These are phyloP conservation scores for Auxenochlorella pyrenoidosa DNA, from an alignment of 139 green algal species.

Conservation along the genomic window DNA sequence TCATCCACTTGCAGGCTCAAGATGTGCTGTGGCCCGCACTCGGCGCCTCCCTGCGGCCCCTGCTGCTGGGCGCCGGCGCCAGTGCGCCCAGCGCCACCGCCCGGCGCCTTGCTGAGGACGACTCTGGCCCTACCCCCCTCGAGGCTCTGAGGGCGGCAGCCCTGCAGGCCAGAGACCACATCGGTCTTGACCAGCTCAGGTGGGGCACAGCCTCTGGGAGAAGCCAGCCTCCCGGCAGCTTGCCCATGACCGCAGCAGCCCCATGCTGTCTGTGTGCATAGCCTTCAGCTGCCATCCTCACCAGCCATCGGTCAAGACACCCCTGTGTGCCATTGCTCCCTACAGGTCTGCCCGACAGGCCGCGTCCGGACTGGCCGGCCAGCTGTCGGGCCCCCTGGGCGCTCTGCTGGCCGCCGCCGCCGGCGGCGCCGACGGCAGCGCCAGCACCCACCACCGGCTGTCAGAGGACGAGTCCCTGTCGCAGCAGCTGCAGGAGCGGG, in stretches of 20 bases:
- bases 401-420: background rate
- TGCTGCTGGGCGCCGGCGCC: background rate
- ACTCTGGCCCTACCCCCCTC: background rate
- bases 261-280: background rate
- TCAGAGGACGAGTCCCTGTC: background rate
- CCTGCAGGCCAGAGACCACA: background rate
- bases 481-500: background rate
- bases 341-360: background rate
- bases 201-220: background rate
- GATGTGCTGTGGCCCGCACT: conserved; percentile 13
- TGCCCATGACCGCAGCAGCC: background rate
- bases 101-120: background rate
- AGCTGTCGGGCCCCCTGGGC: background rate
- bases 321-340: background rate
- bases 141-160: background rate
- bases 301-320: no score
- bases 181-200: background rate
- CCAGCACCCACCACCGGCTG: background rate
- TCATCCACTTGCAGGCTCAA: background rate
- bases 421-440: background rate
- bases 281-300: background rate
- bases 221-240: background rate
- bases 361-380: background rate
- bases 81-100: background rate
- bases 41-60: background rate